These are phyloP conservation scores for Albizia julibrissin DNA, from an alignment of 306 rosid species.

Conservation along the genomic window DNA sequence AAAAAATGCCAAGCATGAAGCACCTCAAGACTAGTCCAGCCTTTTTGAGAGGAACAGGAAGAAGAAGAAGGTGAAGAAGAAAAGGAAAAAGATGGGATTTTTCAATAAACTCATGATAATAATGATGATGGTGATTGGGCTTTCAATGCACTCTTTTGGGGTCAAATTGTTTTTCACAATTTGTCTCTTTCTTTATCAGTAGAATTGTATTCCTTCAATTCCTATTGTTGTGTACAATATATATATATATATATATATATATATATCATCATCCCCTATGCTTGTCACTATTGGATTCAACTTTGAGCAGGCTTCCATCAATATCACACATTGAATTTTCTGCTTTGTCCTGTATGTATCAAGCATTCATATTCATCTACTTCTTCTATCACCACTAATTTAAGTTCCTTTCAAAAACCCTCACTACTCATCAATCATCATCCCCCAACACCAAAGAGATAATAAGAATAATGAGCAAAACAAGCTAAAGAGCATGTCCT, in stretches of 20 bases:
- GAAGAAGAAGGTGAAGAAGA: background rate
- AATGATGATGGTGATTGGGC: slow-evolving; percentile 35
- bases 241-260: no score
- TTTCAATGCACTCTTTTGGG: slow-evolving; percentile 8
- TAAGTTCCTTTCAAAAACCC: slow-evolving; percentile 5
- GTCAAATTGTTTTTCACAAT: slow-evolving; percentile 45
- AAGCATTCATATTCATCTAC: slow-evolving; percentile 11
- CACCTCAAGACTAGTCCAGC: slow-evolving; percentile 27
- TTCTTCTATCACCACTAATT: background rate
- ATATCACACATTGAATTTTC: slow-evolving; percentile 43
- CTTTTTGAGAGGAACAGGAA: slow-evolving; percentile 13
- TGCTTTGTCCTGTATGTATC: slow-evolving; percentile 30
- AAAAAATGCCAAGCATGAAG: no score
- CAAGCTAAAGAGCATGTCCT: background rate
- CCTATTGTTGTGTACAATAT: background rate
- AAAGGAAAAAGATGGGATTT: background rate
- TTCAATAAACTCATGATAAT: slow-evolving; percentile 22
- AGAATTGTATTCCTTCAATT: slow-evolving; percentile 11
- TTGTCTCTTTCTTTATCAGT: slow-evolving; percentile 39
- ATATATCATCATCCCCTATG: slow-evolving; percentile 27
- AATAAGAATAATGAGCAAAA: background rate
- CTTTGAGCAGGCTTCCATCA: slow-evolving; percentile 50
- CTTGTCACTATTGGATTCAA: slow-evolving; percentile 43
- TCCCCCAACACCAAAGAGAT: background rate
- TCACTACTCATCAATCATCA: background rate